These are phyloP conservation scores for Hypomyces rosellus DNA, from an alignment of 2,329 filamentous ascomycete species.

Conservation along the genomic window DNA sequence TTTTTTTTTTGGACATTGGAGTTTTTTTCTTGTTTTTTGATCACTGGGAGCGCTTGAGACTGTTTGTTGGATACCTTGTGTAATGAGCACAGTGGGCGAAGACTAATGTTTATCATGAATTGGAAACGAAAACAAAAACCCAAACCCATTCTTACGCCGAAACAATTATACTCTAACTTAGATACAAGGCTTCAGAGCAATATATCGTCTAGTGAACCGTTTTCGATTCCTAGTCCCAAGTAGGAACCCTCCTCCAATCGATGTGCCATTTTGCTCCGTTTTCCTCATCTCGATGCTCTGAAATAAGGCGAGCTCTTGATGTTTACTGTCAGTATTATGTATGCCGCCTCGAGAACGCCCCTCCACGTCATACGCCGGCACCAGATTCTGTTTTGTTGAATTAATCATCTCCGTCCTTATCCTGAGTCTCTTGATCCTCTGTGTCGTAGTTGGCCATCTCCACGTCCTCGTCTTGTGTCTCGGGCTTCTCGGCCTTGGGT, in stretches of 20 bases:
- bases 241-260: too few relatives aligned
- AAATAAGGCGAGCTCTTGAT: neutral
- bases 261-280: too few relatives aligned
- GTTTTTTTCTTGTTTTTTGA: neutral
- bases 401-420: constrained; percentile 29
- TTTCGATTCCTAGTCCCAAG: too few relatives aligned
- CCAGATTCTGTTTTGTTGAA: neutral
- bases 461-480: constrained; percentile 40
- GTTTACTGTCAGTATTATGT: neutral
- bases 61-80: neutral
- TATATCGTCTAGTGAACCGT: neutral
- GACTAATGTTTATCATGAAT: constrained; percentile 2
- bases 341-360: constrained; percentile 2
- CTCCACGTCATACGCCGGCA: neutral
- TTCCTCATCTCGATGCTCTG: neutral
- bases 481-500: constrained; percentile 23
- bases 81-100: neutral
- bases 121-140: constrained; percentile 2
- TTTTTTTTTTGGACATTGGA: neutral
- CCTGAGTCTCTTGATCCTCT: constrained; percentile 33
- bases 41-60: neutral
- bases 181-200: neutral
- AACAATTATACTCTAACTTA: neutral
- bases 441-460: constrained; percentile 44
- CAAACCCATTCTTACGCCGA: neutral